phyloP scores from a whole-genome alignment of 306 rosid species.

The Mimosa bimucronata region DNA sequence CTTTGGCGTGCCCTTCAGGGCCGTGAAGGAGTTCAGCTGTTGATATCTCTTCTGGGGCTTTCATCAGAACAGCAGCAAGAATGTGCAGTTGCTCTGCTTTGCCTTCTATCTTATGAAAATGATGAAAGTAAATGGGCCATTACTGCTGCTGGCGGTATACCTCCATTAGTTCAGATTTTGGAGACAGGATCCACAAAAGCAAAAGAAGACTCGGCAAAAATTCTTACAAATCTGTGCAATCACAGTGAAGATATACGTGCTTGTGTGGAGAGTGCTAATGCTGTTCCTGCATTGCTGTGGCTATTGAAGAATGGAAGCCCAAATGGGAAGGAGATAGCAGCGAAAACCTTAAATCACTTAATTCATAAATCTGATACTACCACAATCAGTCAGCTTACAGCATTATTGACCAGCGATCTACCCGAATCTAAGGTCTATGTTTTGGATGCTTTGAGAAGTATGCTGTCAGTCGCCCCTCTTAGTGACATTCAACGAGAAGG shows the following conservation, averaged over 20 bases:
- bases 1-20: constrained; percentile 94
- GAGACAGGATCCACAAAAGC: constrained; percentile 97
- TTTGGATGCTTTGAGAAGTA: constrained; percentile 92
- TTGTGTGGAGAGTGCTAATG: constrained; percentile 99
- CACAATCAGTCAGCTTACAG: constrained; percentile 95
- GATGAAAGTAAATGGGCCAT: constrained; percentile 99
- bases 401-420: constrained; percentile 90
- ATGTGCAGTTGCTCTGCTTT: constrained; percentile 94
- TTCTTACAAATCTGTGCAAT: constrained; percentile 92
- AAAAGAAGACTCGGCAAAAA: constrained; percentile 96
- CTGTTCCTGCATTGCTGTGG: constrained; percentile 97
- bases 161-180: constrained; percentile 97
- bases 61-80: constrained; percentile 99
- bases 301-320: constrained; percentile 95
- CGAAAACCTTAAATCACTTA: constrained; percentile 93
- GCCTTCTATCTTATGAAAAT: constrained; percentile 90
- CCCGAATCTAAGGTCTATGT: constrained; percentile 95
- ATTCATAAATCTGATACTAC: constrained; percentile 97
- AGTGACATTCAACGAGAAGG: constrained; percentile 89
- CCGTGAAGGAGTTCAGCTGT: constrained; percentile 94
- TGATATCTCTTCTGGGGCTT: constrained; percentile 95
- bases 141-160: constrained; percentile 99
- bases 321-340: constrained; percentile 97
- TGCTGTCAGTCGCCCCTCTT: constrained; percentile 95
- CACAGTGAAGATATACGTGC: constrained; percentile 99